These are phyloP conservation scores for Platanus orientalis DNA, from an alignment of 164 flowering plant species.

Conservation along the genomic window DNA sequence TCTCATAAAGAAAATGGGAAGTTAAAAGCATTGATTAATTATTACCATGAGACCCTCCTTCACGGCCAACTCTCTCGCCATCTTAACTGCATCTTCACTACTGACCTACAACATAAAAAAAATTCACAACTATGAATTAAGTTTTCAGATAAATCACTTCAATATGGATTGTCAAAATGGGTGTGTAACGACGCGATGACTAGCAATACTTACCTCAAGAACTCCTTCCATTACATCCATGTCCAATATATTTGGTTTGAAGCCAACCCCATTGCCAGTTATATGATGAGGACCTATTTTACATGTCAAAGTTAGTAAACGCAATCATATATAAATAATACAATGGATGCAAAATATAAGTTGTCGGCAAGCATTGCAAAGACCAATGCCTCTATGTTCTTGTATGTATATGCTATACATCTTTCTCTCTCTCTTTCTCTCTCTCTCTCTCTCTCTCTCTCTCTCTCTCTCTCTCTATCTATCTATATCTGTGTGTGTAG, in stretches of 20 bases:
- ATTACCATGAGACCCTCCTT: slow-evolving; percentile 92
- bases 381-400: no score
- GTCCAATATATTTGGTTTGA: slow-evolving; percentile 91
- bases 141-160: neutral
- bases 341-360: neutral
- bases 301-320: neutral
- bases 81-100: slow-evolving; percentile 88
- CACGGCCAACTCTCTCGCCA: slow-evolving; percentile 89
- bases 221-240: slow-evolving; percentile 96
- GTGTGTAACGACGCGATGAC: neutral
- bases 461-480: no score
- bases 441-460: no score
- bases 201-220: slow-evolving; percentile 47
- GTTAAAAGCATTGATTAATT: slow-evolving; percentile 1
- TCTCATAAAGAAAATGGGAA: neutral
- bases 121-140: neutral
- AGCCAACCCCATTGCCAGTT: slow-evolving; percentile 95
- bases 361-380: no score
- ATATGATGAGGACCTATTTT: slow-evolving; percentile 81
- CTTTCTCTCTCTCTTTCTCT: no score
- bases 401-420: no score
- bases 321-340: neutral
- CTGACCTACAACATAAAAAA: slow-evolving; percentile 61
- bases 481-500: no score
- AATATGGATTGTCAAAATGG: no score